Base-by-base conservation (phyloP, 228 moss, liverwort and hornwort genomes). In the Sphagnum magellanicum region DNA sequence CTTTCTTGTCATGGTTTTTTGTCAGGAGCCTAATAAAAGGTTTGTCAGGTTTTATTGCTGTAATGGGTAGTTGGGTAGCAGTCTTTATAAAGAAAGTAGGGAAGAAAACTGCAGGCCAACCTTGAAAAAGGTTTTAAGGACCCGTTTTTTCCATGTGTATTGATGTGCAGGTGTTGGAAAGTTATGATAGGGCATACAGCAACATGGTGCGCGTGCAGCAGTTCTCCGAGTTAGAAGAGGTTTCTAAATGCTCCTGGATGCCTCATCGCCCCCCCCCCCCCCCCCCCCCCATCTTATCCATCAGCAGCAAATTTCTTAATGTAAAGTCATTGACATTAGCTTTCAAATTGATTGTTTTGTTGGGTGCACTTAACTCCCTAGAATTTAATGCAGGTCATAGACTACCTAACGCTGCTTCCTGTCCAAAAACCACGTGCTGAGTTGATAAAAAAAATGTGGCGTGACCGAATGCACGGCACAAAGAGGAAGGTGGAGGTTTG, bases 141-240 rank as follows among this genome's bases (percentile, higher is more conserved):
- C 32, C 32, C 2, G 32, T 32, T 32, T 32, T 32, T 32, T 3
- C 1, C 32, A 32, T 32, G 32, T 32, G 32, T 32, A 32, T 2
- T 32, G 32, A 32, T 32, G 10, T 61, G 51, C 82, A 97, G 98
- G 92, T 98, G 17, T 76, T 98, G 64, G 98, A 98, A 76, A 98
- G 98, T 77, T 98, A 98, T 78, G 98, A 94, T 75, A 83, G 98
- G 81, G 98, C 98, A 13, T 98, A 98, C 77, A 98, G 92, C 82
- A 98, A 94, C 61, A 98, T 98, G 98, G 98, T 98, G 49, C 90
- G 98, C 48, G 93, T 98, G 61, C 98, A 98, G 84, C 98, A 98
- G 73, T 86, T 98, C 57, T 91, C 93, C 72, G 98, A 98, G 81
- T 92, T 98, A 65, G 98, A 98, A 79, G 98, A 98, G 90, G 97